Percentiles rank a stretch among this genome's conserved stretches.
phyloP scores from a whole-genome alignment of 768 basidiomycete genomes.

The Rhizopogon sp. region DNA sequence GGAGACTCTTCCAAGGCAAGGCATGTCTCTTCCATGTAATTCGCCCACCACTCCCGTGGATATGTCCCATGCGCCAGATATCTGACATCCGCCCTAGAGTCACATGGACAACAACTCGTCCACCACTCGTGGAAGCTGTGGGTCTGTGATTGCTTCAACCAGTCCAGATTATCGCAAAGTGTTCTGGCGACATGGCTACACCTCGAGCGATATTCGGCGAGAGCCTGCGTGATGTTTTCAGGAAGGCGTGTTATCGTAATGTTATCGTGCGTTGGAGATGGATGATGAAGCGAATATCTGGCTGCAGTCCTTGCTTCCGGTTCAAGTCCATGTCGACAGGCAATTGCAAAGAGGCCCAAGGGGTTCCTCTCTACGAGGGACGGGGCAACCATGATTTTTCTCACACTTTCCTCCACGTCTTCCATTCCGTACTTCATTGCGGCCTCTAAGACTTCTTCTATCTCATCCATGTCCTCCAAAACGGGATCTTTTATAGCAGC shows the following conservation, averaged over 20 bases:
- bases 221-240: conserved; percentile 8
- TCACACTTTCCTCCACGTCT: conserved; percentile 17
- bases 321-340: conserved; percentile 24
- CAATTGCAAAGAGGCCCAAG: conserved; percentile 29
- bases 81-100: conserved; percentile 15
- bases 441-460: conserved; percentile 21
- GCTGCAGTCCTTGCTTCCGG: conserved; percentile 28
- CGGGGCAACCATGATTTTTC: conserved; percentile 20
- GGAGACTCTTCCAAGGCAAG: conserved; percentile 17
- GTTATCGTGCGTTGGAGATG: conserved; percentile 2
- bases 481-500: conserved; percentile 18
- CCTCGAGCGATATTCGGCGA: conserved; percentile 15
- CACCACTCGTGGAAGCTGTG: conserved; percentile 24
- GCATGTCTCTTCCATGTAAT: conserved; percentile 24
- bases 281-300: conserved; percentile 16
- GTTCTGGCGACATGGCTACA: conserved; percentile 14
- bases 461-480: conserved; percentile 9
- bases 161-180: conserved; percentile 16
- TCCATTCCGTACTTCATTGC: conserved; percentile 29
- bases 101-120: conserved; percentile 21
- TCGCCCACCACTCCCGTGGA: conserved; percentile 27
- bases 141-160: conserved; percentile 18
- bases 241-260: conserved; percentile 4
- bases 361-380: conserved; percentile 23
- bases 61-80: conserved; percentile 21